These are phyloP conservation scores for Citrus inodora DNA, from an alignment of 345 rosid species.

Conservation along the genomic window DNA sequence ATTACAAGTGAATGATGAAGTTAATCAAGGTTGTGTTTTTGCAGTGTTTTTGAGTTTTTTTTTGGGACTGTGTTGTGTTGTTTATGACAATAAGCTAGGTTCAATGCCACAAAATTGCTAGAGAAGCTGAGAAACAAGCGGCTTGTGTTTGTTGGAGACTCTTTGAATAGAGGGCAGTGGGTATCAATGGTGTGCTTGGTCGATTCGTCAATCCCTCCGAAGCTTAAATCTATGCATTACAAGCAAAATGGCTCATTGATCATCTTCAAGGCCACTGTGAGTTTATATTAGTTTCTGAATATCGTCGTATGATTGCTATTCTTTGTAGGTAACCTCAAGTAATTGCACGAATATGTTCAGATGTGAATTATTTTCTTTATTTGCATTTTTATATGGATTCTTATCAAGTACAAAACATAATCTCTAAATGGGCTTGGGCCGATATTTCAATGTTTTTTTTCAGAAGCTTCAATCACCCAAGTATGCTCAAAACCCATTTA, in stretches of 20 bases:
- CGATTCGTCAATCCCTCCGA: constrained; percentile 53
- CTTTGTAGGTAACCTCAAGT: not conserved
- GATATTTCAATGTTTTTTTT: not conserved
- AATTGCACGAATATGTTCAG: not conserved
- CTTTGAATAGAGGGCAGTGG: constrained; percentile 92
- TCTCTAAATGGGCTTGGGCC: not conserved
- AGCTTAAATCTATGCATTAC: constrained; percentile 47
- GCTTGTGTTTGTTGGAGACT: constrained; percentile 88
- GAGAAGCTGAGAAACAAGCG: constrained; percentile 85
- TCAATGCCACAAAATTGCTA: constrained; percentile 69
- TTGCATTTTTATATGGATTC: not conserved
- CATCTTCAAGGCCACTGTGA: constrained; percentile 46
- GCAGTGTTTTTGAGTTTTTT: constrained; percentile 14
- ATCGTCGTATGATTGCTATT: not conserved
- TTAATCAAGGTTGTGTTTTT: not conserved
- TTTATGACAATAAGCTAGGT: constrained; percentile 45
- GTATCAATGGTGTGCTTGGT: constrained; percentile 86
- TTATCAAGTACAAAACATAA: not conserved
- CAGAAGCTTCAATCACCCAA: not conserved
- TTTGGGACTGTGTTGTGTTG: constrained; percentile 11
- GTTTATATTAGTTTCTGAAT: constrained; percentile 1
- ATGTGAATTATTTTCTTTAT: not conserved
- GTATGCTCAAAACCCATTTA: too few species aligned
- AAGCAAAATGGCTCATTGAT: constrained; percentile 62
- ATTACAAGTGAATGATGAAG: not conserved